phyloP scores from a whole-genome alignment of 2,329 filamentous ascomycete species.

The Penicillium freii region DNA sequence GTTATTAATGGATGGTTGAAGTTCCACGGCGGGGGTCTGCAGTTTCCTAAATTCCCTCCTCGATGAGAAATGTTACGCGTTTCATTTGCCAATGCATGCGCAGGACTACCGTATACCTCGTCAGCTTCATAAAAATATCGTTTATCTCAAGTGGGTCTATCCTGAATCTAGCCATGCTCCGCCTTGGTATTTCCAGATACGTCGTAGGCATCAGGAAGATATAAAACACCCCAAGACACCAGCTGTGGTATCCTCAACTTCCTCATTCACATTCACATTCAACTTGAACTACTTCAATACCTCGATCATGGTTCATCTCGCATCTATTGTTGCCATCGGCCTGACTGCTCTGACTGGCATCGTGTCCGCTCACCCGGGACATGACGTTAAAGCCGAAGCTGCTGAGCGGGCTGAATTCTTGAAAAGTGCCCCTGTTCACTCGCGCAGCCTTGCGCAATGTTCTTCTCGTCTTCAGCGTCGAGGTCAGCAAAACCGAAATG shows the following conservation, averaged over 20 bases:
- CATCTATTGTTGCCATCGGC: slow-evolving; percentile 24
- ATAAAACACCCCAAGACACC: slow-evolving; percentile 1
- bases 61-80: slow-evolving; percentile 12
- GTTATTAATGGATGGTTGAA: not conserved
- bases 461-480: slow-evolving; percentile 48
- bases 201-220: not conserved
- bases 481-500: slow-evolving; percentile 46
- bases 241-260: not conserved
- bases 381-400: slow-evolving; percentile 50
- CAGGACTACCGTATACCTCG: not conserved
- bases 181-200: not conserved
- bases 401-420: slow-evolving; percentile 51
- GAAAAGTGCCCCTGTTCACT: slow-evolving; percentile 36
- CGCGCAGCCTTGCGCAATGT: slow-evolving; percentile 49
- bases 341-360: slow-evolving; percentile 27
- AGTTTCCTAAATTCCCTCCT: not conserved
- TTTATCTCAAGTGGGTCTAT: not conserved
- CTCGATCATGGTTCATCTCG: slow-evolving; percentile 20
- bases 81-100: slow-evolving; percentile 10
- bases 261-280: not conserved
- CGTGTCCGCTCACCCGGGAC: slow-evolving; percentile 49
- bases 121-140: not conserved
- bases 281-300: not conserved
- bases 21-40: slow-evolving; percentile 11
- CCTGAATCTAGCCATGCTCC: not conserved